A percentile compares a stretch with the other conserved stretches of the same genome.
Evolutionary conservation across 225 moss, liverwort and hornwort species (phyloP).

Genomic region (Climacium dendroides): DNA sequence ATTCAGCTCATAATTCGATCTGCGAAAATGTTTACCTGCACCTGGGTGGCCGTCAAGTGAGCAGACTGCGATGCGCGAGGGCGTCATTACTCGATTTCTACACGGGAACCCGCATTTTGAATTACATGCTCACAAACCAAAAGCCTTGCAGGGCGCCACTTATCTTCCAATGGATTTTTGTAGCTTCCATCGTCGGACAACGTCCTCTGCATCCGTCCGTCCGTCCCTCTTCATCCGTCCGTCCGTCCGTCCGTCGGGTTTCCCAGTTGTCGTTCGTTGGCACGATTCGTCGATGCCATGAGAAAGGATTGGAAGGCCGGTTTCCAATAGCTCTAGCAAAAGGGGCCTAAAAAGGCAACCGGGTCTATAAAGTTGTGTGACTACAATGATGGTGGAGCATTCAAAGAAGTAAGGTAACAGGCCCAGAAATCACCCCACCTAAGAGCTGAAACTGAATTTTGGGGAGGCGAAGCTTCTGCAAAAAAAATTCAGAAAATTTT

Average conservation of each 20-base stretch:
- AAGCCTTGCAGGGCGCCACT: not conserved
- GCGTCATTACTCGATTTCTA: not conserved
- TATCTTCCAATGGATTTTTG: not conserved
- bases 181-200: not conserved
- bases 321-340: not conserved
- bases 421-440: too few relatives aligned
- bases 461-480: too few relatives aligned
- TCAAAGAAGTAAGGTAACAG: too few relatives aligned
- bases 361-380: not conserved
- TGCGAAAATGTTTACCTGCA: not conserved
- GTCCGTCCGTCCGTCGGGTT: not conserved
- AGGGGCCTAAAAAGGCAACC: not conserved
- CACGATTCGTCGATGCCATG: too few relatives aligned
- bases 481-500: too few relatives aligned
- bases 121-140: not conserved
- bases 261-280: not conserved
- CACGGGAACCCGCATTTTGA: not conserved
- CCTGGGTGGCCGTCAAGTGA: not conserved
- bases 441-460: too few relatives aligned
- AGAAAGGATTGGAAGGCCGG: not conserved
- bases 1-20: not conserved
- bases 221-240: too few relatives aligned
- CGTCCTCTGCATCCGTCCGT: not conserved
- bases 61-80: not conserved
- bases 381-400: not conserved